These are phyloP conservation scores for Pseudocercospora crystallina DNA, from an alignment of 2,329 filamentous ascomycete genomes.

Conservation along the genomic window DNA sequence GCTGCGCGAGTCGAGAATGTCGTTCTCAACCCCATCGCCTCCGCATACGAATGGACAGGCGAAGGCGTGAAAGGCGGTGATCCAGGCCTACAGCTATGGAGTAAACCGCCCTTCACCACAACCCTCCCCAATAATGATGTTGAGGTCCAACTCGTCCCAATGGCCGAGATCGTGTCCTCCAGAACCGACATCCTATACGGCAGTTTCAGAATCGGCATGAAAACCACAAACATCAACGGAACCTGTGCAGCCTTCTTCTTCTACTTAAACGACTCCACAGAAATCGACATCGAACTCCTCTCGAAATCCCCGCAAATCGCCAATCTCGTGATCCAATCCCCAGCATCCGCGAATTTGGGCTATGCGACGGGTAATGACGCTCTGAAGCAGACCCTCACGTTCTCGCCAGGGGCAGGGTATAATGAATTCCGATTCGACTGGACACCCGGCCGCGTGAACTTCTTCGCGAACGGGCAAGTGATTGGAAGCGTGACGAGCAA, in stretches of 20 bases:
- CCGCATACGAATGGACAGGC: slow-evolving; percentile 45
- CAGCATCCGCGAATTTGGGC: slow-evolving; percentile 56
- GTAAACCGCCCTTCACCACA: slow-evolving; percentile 42
- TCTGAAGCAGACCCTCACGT: slow-evolving; percentile 59
- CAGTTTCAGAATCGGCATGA: slow-evolving; percentile 67
- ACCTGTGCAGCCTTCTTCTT: slow-evolving; percentile 82
- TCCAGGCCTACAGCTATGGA: slow-evolving; percentile 59
- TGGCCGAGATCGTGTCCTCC: slow-evolving; percentile 63
- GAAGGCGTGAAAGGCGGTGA: slow-evolving; percentile 45
- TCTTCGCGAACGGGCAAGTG: slow-evolving; percentile 65
- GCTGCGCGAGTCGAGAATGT: slow-evolving; percentile 60
- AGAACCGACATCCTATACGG: slow-evolving; percentile 67
- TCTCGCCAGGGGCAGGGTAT: slow-evolving; percentile 64
- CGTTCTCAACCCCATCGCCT: slow-evolving; percentile 51
- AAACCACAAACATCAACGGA: slow-evolving; percentile 59
- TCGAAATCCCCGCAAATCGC: slow-evolving; percentile 41
- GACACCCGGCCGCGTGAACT: slow-evolving; percentile 60
- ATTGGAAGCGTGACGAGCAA: slow-evolving; percentile 54
- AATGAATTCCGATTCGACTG: slow-evolving; percentile 84
- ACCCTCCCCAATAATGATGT: background rate
- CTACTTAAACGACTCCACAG: slow-evolving; percentile 77
- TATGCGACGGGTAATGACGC: slow-evolving; percentile 61
- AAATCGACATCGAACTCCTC: slow-evolving; percentile 80
- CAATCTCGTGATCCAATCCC: slow-evolving; percentile 74
- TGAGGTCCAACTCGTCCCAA: slow-evolving; percentile 48